Conservation (phyloP, 139 green algal genomes). For the Chlamydomonas sp. region DNA sequence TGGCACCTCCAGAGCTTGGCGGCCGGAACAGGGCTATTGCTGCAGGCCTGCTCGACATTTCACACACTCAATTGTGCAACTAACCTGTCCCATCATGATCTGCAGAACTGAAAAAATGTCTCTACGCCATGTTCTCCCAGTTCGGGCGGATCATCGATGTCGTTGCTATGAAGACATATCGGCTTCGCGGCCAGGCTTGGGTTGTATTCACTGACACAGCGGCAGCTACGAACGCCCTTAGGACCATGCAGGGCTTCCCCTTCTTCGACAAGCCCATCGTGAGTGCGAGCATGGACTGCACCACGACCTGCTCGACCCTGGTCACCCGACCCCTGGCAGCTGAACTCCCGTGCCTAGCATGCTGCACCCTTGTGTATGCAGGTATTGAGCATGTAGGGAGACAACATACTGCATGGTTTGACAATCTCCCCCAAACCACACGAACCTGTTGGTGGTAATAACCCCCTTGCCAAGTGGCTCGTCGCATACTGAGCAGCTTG, state of each 20-base stretch:
- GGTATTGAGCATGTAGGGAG: too few relatives aligned
- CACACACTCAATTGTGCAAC: not conserved
- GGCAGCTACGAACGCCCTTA: constrained; percentile 84
- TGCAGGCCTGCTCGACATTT: not conserved
- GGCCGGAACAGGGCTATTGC: not conserved
- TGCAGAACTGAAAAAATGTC: constrained; percentile 93
- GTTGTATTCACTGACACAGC: constrained; percentile 92
- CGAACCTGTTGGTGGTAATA: too few relatives aligned
- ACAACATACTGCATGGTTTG: too few relatives aligned
- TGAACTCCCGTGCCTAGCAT: too few relatives aligned
- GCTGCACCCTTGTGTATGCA: too few relatives aligned
- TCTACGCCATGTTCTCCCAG: constrained; percentile 96
- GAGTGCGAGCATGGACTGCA: constrained; percentile 6
- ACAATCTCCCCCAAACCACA: too few relatives aligned
- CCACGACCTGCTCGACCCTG: too few relatives aligned
- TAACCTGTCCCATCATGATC: not conserved
- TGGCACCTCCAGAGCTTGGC: not conserved
- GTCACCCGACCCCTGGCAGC: too few relatives aligned
- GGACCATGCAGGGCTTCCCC: constrained; percentile 95
- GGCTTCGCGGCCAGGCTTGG: constrained; percentile 95
- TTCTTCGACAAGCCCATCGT: constrained; percentile 98
- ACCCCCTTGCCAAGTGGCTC: constrained; percentile 15
- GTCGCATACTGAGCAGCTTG: not conserved
- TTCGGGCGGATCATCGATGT: constrained; percentile 97
- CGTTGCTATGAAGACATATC: constrained; percentile 85